Evolutionary conservation across 768 basidiomycete species (phyloP), one percentile per base, ranked within the genome.

Genomic region (Postia placenta): DNA sequence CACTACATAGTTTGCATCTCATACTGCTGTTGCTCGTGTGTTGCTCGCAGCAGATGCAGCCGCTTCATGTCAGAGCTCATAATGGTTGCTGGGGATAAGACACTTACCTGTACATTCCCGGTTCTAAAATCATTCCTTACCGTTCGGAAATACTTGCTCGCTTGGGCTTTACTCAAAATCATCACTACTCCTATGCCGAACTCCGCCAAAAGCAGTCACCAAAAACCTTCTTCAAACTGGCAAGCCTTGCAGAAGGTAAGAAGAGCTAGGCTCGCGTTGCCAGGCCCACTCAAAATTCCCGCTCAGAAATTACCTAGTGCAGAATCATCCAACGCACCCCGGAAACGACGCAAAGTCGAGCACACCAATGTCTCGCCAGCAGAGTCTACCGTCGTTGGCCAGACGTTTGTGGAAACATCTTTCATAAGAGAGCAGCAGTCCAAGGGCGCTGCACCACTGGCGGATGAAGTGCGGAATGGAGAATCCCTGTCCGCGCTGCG

Each of bases 201-300:
- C 30, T 33, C 30, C 7, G 15, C 30, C 9, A 33, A 33, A 6
- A n/a, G 35, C 20, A 24, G 22, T 36, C 35, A 23, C 11, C 23
- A 15, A 23, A 26, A 11, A 11, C 68, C 80, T 1, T 81, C 80
- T 11, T 74, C 78, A 39, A 83, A 83, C 59, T 83, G 83, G 83
- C 57, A 78, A 14, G 70, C 74, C 1, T 59, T 83, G 38, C 70
- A 75, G 55, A 77, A 79, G 64, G 82, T 81, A 43, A 17, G 5
- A 26, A 3, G 20, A 20, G 23, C 28, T 25, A 36, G 26, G 24
- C 27, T 6, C 23, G 15, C 17, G 26, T 48, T 35, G 14, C n/a
- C 11, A 24, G 36, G 41, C 24, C 48, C 38, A 11, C 39, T 22
- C 45, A 37, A 25, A 61, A 55, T 39, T 50, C 49, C 6, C 56